Evolutionary conservation across 139 green algal species (phyloP).

Genomic region (Astrephomene gubernaculifera): DNA sequence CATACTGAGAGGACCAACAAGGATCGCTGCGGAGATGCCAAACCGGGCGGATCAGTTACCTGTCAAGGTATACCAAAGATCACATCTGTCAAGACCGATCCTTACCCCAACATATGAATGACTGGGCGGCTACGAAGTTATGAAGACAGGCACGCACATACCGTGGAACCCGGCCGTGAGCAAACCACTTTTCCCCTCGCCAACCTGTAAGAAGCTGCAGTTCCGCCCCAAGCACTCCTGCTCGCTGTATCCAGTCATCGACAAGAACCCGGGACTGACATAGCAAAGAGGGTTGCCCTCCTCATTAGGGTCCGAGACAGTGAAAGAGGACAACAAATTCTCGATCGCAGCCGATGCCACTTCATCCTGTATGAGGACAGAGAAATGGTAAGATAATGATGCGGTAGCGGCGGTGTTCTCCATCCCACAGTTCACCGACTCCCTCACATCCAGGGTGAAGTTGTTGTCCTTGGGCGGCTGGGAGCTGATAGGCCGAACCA

Average conservation of each 20-base stretch:
- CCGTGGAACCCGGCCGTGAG: too few species aligned
- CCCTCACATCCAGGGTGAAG: slow-evolving; percentile 47
- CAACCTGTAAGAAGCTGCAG: slow-evolving; percentile 49
- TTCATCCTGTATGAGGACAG: slow-evolving; percentile 1
- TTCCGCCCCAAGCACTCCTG: slow-evolving; percentile 54
- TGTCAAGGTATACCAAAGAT: too few species aligned
- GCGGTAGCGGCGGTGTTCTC: not conserved
- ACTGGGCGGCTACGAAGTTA: too few species aligned
- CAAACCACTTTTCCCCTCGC: not conserved
- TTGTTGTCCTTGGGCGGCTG: slow-evolving; percentile 31
- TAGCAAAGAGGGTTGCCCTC: slow-evolving; percentile 53
- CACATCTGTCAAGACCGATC: too few species aligned
- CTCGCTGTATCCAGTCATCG: slow-evolving; percentile 44
- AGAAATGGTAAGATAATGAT: too few species aligned
- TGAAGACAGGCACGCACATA: too few species aligned
- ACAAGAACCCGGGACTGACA: slow-evolving; percentile 56
- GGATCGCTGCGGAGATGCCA: too few species aligned
- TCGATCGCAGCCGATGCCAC: not conserved
- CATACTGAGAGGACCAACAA: too few species aligned
- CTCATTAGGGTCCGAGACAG: slow-evolving; percentile 36
- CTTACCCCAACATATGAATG: too few species aligned
- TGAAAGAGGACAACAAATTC: slow-evolving; percentile 32
- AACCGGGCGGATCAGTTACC: too few species aligned
- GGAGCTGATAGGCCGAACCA: slow-evolving; percentile 14
- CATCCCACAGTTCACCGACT: not conserved